Conservation (phyloP, 805 yeast species). For the Cyberlindnera nakhonratchasimensis region DNA sequence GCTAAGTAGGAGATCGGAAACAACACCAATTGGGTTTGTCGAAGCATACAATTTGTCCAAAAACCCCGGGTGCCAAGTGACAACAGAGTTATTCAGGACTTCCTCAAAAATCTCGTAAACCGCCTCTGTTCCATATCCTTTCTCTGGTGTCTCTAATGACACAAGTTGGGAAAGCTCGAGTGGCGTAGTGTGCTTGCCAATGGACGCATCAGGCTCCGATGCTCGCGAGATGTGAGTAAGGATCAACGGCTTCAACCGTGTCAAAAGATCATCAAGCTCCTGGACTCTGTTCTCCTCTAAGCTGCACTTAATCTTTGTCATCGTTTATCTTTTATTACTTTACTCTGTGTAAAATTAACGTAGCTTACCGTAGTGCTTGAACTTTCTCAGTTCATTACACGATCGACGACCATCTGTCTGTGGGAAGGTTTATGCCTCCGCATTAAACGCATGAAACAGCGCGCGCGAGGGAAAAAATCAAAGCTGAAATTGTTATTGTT, state of each 20-base stretch:
- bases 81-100: slow-evolving; percentile 64
- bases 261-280: slow-evolving; percentile 55
- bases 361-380: no score
- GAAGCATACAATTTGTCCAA: slow-evolving; percentile 81
- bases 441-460: no score
- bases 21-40: slow-evolving; percentile 81
- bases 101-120: slow-evolving; percentile 49
- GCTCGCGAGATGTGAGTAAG: slow-evolving; percentile 49
- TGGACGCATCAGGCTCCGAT: slow-evolving; percentile 41
- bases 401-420: no score
- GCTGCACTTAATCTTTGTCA: slow-evolving; percentile 23
- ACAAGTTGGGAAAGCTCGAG: slow-evolving; percentile 37
- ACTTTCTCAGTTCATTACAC: no score
- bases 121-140: slow-evolving; percentile 40
- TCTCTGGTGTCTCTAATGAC: slow-evolving; percentile 34
- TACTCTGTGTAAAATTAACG: background rate
- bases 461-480: no score
- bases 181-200: slow-evolving; percentile 56
- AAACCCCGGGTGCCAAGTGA: slow-evolving; percentile 86
- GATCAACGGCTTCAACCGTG: slow-evolving; percentile 48
- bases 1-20: slow-evolving; percentile 66
- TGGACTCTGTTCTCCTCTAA: slow-evolving; percentile 49
- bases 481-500: no score
- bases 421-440: no score
- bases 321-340: slow-evolving; percentile 12